Evolutionary conservation across 176 grass and related monocot genomes (phyloP).

Genomic region (Pharus latifolius): DNA sequence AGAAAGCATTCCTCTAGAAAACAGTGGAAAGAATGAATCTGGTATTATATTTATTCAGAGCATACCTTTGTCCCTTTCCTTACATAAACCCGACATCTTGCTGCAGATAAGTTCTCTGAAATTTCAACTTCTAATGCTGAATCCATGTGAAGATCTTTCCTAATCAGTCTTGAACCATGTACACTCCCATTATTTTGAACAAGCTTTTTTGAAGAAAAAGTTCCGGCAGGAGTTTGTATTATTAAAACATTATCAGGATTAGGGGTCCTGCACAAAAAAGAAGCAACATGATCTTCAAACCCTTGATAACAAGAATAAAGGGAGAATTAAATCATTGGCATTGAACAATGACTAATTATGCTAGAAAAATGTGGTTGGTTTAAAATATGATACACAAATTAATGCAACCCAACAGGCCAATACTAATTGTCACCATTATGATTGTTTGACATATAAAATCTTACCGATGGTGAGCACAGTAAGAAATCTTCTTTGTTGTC

Average conservation of each 20-base stretch:
- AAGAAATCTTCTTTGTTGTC: slow-evolving; percentile 78
- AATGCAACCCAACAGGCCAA: neutral
- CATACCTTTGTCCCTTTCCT: slow-evolving; percentile 73
- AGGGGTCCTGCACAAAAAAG: slow-evolving; percentile 51
- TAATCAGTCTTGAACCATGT: slow-evolving; percentile 70
- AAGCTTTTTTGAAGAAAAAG: slow-evolving; percentile 92
- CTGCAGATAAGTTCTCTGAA: slow-evolving; percentile 33
- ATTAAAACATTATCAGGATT: slow-evolving; percentile 95
- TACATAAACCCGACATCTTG: slow-evolving; percentile 69
- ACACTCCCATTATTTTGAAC: slow-evolving; percentile 49
- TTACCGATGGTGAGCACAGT: slow-evolving; percentile 87
- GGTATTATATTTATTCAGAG: neutral
- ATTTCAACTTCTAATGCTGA: slow-evolving; percentile 23
- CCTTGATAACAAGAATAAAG: neutral
- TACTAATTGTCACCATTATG: neutral
- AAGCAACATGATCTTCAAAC: slow-evolving; percentile 15
- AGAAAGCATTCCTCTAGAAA: neutral
- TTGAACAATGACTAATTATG: neutral
- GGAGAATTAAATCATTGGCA: neutral
- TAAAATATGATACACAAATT: neutral
- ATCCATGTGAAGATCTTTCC: slow-evolving; percentile 60
- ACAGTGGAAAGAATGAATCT: neutral
- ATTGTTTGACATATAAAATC: slow-evolving; percentile 4
- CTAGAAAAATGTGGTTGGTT: neutral
- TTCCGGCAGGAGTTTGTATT: slow-evolving; percentile 86